Evolutionary conservation across 2,329 filamentous ascomycete species (phyloP), one percentile per base, ranked within the genome.

Genomic region (Colletotrichum tropicale): DNA sequence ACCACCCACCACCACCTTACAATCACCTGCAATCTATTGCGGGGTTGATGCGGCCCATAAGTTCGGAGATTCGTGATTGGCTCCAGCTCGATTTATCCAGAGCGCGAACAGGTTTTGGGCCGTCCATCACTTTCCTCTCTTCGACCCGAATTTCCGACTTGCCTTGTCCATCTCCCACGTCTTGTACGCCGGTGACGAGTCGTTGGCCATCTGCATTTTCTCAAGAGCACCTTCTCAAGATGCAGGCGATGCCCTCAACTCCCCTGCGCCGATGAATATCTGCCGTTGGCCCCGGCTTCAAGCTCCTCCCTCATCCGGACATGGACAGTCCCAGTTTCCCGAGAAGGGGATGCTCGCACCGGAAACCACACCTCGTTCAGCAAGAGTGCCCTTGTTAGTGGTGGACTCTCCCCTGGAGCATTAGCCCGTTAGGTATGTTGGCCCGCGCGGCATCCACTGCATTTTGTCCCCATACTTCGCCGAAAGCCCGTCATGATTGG

Each of bases 271-370:
- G 64, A 75, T 66, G 73, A 73, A 56, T 12, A 52, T 60, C 26
- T 73, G 56, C 70, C 64, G 73, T 38, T 73, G 70, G 73, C 70
- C 56, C 64, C 43, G 60, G 64, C 73, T 56, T 43, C 62, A 10
- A 65, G 32, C 66, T 34, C n/a, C 58, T 64, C 52, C 62, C 52
- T 61, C 34, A 64, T 70, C 36, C 56, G 56, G 71, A 69, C 66
- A n/a, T 38, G 24, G 30, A 48, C 24, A 28, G 24, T 32, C 13
- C 21, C 48, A 66, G 28, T 26, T 67, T 21, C 30, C 60, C 61
- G 34, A 56, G 66, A 62, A 56, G 26, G 52, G n/a, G 56, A 24
- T 32, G 61, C 21, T 43, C 34, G 64, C 52, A 58, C 62, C 62
- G 36, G 62, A 21, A 38, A 48, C 21, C 36, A 48, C 56, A 38